These are phyloP conservation scores for Kuraishia piskuri DNA, from an alignment of 805 yeast species.

Conservation along the genomic window DNA sequence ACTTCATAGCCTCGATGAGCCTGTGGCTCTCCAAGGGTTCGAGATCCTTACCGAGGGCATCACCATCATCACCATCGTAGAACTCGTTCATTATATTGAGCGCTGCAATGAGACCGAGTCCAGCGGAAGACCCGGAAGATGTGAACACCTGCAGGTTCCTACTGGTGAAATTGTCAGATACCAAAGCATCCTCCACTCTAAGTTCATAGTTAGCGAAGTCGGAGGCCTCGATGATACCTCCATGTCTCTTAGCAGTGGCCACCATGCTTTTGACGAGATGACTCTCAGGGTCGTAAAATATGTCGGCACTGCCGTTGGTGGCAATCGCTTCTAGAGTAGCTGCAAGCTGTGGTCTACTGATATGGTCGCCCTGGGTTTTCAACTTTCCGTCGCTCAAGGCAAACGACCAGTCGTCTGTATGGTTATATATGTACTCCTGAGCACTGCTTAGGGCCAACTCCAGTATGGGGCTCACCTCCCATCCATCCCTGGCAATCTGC, in stretches of 20 bases:
- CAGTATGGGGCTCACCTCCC: slow-evolving; percentile 38
- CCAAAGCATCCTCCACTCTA: slow-evolving; percentile 34
- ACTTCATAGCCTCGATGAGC: slow-evolving; percentile 81
- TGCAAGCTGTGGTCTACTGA: slow-evolving; percentile 56
- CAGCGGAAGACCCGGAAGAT: slow-evolving; percentile 71
- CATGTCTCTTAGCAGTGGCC: slow-evolving; percentile 34
- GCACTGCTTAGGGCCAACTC: slow-evolving; percentile 31
- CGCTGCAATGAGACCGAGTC: slow-evolving; percentile 74
- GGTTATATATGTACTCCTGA: slow-evolving; percentile 20
- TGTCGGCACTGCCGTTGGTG: slow-evolving; percentile 62
- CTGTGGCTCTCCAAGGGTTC: slow-evolving; percentile 48
- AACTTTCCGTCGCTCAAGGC: slow-evolving; percentile 26
- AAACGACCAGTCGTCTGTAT: slow-evolving; percentile 47
- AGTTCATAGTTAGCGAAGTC: slow-evolving; percentile 64
- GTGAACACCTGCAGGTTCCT: slow-evolving; percentile 33
- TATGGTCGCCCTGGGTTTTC: slow-evolving; percentile 46
- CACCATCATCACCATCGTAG: slow-evolving; percentile 19
- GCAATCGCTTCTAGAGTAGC: slow-evolving; percentile 63
- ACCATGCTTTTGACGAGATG: slow-evolving; percentile 60
- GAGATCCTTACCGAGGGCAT: slow-evolving; percentile 18
- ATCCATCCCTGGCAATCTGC: slow-evolving; percentile 57
- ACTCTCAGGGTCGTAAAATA: slow-evolving; percentile 80
- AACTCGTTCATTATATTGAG: slow-evolving; percentile 51
- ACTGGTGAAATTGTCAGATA: slow-evolving; percentile 23
- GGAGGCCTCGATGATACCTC: slow-evolving; percentile 58